Evolutionary conservation across 352 stramenopile species (phyloP).

Genomic region (Blastocystis sp.): DNA sequence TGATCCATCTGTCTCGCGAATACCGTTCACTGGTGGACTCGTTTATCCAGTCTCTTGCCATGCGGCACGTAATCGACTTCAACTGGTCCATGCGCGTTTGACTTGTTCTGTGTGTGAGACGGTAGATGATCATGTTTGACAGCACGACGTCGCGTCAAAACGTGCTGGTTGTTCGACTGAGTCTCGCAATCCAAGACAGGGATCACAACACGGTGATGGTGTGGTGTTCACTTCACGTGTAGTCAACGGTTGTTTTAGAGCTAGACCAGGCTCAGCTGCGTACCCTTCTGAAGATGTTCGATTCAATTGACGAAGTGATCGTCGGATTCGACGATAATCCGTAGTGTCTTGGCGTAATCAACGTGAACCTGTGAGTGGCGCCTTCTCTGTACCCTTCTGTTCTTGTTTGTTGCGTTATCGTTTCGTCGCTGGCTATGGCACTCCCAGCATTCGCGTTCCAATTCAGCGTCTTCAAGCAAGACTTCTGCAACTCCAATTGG

Average conservation of each 20-base stretch:
- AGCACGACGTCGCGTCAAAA: neutral
- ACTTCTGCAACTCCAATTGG: too few relatives aligned
- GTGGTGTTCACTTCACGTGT: neutral
- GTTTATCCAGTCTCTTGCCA: constrained; percentile 45
- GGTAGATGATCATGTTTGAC: constrained; percentile 57
- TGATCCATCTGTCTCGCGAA: constrained; percentile 11
- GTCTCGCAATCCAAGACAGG: constrained; percentile 13
- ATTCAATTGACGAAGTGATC: constrained; percentile 39
- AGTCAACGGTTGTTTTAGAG: constrained; percentile 21
- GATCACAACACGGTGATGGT: neutral
- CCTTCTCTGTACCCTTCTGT: too few relatives aligned
- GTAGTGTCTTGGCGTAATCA: constrained; percentile 41
- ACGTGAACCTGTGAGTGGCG: constrained; percentile 39
- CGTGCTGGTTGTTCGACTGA: neutral
- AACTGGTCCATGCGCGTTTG: constrained; percentile 13
- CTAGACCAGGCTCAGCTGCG: constrained; percentile 21
- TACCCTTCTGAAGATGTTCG: constrained; percentile 21
- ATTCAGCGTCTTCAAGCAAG: too few relatives aligned
- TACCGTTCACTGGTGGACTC: constrained; percentile 8
- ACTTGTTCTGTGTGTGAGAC: neutral
- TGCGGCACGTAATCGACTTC: constrained; percentile 5
- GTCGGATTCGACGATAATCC: neutral
- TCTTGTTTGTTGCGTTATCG: too few relatives aligned
- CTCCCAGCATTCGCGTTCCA: too few relatives aligned
- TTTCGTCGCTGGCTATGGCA: too few relatives aligned